These are phyloP conservation scores for Striga hermonthica DNA, from an alignment of 305 asterid genomes.

Conservation along the genomic window DNA sequence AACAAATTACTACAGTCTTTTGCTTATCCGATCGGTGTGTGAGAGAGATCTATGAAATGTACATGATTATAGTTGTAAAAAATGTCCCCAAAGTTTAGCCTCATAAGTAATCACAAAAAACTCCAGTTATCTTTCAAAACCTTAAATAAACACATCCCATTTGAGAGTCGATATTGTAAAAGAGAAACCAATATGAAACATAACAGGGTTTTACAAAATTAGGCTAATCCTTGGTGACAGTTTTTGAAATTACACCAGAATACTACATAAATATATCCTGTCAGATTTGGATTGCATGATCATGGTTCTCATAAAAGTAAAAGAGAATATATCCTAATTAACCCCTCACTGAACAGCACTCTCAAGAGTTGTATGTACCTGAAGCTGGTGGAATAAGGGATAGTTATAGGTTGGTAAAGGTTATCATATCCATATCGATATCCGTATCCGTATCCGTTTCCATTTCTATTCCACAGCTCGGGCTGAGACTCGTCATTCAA, in stretches of 20 bases:
- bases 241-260: not conserved
- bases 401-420: constrained; percentile 44
- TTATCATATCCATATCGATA: constrained; percentile 35
- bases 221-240: not conserved
- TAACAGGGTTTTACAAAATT: not conserved
- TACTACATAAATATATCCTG: too few species aligned
- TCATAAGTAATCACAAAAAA: not conserved
- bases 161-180: not conserved
- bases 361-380: constrained; percentile 33
- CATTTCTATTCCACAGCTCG: constrained; percentile 43
- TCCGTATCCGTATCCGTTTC: constrained; percentile 37
- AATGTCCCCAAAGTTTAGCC: not conserved
- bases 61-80: too few species aligned
- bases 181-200: not conserved
- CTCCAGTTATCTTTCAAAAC: not conserved
- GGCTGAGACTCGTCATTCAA: constrained; percentile 60
- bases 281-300: too few species aligned
- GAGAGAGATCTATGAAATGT: too few species aligned
- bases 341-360: too few species aligned
- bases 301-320: too few species aligned
- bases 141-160: not conserved
- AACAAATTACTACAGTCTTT: not conserved
- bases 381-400: constrained; percentile 40
- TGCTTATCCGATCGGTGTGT: too few species aligned
- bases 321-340: too few species aligned